Evolutionary conservation across 1,139 yeast genomes (phyloP).

Genomic region (Taphrina wiesneri): DNA sequence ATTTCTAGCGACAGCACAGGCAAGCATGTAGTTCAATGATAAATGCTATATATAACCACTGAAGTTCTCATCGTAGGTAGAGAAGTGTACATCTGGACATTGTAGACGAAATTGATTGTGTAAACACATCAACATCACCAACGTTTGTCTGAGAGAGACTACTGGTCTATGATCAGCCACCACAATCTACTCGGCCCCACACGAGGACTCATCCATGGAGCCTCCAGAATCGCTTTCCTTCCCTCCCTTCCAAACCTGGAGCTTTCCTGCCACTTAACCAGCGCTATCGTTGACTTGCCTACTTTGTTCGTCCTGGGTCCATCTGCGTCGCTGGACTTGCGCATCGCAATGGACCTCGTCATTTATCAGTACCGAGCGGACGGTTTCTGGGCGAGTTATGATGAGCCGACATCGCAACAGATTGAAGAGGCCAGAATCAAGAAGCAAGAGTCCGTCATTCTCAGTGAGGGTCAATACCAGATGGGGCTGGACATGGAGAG

Average conservation of each 20-base stretch:
- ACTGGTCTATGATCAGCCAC: background rate
- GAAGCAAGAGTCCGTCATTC: background rate
- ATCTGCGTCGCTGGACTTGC: background rate
- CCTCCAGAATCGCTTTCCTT: no score
- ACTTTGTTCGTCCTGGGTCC: no score
- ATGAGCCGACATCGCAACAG: conserved; percentile 7
- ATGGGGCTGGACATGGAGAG: background rate
- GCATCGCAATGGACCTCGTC: background rate
- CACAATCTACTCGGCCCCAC: background rate
- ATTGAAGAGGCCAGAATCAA: conserved; percentile 10
- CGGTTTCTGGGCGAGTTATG: conserved; percentile 15
- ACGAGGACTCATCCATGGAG: no score
- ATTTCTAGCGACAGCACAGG: background rate
- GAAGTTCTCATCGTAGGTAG: no score
- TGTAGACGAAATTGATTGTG: background rate
- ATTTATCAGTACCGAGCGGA: conserved; percentile 19
- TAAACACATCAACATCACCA: background rate
- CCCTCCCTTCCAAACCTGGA: no score
- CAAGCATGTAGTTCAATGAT: background rate
- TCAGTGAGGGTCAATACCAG: conserved; percentile 13
- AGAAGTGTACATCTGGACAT: background rate
- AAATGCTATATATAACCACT: no score
- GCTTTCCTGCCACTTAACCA: no score
- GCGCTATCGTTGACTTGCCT: no score
- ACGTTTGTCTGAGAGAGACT: no score